phyloP scores from a whole-genome alignment of 176 grass and related monocot genomes.

The Phoenix roebelenii region DNA sequence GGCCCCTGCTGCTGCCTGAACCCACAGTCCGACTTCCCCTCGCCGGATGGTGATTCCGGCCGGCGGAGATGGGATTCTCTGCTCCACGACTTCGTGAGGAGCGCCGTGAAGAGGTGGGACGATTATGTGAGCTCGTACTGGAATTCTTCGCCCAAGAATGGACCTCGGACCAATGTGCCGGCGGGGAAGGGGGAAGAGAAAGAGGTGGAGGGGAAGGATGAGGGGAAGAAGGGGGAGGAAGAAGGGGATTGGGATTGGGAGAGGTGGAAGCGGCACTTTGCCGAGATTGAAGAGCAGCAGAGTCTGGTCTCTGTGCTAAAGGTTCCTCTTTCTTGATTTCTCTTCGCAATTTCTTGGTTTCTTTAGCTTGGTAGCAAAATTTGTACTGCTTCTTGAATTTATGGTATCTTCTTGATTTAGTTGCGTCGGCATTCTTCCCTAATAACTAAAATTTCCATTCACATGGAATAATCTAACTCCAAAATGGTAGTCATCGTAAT shows the following conservation, averaged over 20 bases:
- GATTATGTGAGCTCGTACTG: constrained; percentile 51
- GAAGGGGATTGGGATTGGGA: constrained; percentile 75
- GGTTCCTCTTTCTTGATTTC: constrained; percentile 24
- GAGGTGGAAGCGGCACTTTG: constrained; percentile 75
- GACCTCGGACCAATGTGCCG: not conserved
- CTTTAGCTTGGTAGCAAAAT: too few relatives aligned
- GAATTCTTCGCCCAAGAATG: constrained; percentile 15
- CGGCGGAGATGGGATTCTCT: constrained; percentile 59
- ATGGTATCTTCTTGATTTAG: too few relatives aligned
- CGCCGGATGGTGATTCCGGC: constrained; percentile 17
- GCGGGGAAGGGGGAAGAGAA: constrained; percentile 20
- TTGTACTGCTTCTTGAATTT: too few relatives aligned
- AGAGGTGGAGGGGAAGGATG: constrained; percentile 15
- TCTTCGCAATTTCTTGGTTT: not conserved
- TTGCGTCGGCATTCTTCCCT: too few relatives aligned
- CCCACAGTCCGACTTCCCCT: not conserved
- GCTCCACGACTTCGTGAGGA: constrained; percentile 44
- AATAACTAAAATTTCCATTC: too few relatives aligned
- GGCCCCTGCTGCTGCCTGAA: constrained; percentile 1
- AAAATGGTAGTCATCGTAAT: too few relatives aligned
- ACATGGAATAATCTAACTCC: too few relatives aligned
- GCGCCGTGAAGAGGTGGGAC: constrained; percentile 49
- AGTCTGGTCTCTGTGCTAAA: constrained; percentile 55
- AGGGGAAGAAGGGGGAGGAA: constrained; percentile 20
- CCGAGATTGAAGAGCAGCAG: constrained; percentile 54